A percentile compares a stretch with the other conserved stretches of the same genome.
phyloP scores from a whole-genome alignment of 495 filamentous ascomycete species.

The Pyronema domesticum region DNA sequence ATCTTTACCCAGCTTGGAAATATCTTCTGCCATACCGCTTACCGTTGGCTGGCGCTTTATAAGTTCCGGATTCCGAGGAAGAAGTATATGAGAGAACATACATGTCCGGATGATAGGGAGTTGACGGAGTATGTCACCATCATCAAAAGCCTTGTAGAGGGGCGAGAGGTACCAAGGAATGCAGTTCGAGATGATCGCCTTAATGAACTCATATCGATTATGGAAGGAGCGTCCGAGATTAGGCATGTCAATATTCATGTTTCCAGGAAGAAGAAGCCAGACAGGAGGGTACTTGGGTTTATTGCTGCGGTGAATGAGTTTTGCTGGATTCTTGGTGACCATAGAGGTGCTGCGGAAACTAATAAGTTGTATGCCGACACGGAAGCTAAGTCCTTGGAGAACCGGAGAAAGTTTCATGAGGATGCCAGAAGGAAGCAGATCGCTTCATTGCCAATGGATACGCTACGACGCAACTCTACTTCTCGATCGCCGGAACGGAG shows the following conservation, averaged over 20 bases:
- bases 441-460: not conserved
- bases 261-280: constrained; percentile 4
- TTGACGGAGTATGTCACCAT: constrained; percentile 3
- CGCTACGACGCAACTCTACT: no score
- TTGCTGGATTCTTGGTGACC: constrained; percentile 5
- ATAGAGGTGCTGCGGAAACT: constrained; percentile 1
- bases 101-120: constrained; percentile 2
- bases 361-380: not conserved
- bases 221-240: constrained; percentile 6
- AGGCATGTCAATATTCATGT: constrained; percentile 6
- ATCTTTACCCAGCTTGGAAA: not conserved
- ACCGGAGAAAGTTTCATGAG: not conserved
- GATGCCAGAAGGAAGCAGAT: not conserved
- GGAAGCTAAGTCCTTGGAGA: not conserved
- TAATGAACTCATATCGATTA: constrained; percentile 2
- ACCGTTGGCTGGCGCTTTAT: constrained; percentile 4
- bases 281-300: constrained; percentile 4
- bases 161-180: constrained; percentile 3
- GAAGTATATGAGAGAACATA: constrained; percentile 1
- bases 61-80: constrained; percentile 7
- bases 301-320: constrained; percentile 9
- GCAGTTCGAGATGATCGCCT: constrained; percentile 5
- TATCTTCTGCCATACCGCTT: constrained; percentile 1
- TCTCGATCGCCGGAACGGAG: no score
- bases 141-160: constrained; percentile 1